Evolutionary conservation across 2,329 filamentous ascomycete genomes (phyloP).

Genomic region (Arthroderma sp.): DNA sequence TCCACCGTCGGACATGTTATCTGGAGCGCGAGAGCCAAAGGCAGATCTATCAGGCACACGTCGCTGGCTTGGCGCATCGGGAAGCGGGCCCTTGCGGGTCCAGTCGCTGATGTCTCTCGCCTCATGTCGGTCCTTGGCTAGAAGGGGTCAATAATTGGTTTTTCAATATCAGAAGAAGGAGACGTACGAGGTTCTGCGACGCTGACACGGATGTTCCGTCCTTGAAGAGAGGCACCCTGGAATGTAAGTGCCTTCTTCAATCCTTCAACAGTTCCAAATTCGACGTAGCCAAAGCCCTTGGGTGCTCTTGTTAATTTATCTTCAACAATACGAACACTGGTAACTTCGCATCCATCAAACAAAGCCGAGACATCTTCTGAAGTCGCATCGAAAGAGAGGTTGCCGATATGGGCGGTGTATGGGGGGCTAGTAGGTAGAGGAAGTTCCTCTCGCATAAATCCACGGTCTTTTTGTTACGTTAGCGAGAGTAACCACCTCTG

Average conservation of each 20-base stretch:
- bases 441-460: constrained; percentile 49
- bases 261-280: constrained; percentile 77
- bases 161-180: constrained; percentile 6
- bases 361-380: constrained; percentile 72
- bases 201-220: constrained; percentile 81
- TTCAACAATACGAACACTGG: constrained; percentile 89
- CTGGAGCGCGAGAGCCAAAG: constrained; percentile 41
- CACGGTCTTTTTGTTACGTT: constrained; percentile 16
- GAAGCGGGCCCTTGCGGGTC: constrained; percentile 82
- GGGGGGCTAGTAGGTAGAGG: constrained; percentile 86
- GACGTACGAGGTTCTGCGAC: constrained; percentile 92
- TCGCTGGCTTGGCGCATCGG: constrained; percentile 52
- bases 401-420: constrained; percentile 90
- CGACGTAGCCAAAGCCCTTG: constrained; percentile 96
- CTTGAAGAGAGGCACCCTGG: constrained; percentile 71
- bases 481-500: constrained; percentile 1
- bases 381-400: constrained; percentile 89
- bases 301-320: constrained; percentile 87
- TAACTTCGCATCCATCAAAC: constrained; percentile 71
- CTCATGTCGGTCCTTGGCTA: constrained; percentile 78
- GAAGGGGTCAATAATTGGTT: not conserved
- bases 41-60: constrained; percentile 42
- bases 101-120: constrained; percentile 75
- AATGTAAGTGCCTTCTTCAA: constrained; percentile 80
- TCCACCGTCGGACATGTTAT: constrained; percentile 40